Conservation (phyloP, 2,329 filamentous ascomycete species). For the Arthrobotrys entomopaga region DNA sequence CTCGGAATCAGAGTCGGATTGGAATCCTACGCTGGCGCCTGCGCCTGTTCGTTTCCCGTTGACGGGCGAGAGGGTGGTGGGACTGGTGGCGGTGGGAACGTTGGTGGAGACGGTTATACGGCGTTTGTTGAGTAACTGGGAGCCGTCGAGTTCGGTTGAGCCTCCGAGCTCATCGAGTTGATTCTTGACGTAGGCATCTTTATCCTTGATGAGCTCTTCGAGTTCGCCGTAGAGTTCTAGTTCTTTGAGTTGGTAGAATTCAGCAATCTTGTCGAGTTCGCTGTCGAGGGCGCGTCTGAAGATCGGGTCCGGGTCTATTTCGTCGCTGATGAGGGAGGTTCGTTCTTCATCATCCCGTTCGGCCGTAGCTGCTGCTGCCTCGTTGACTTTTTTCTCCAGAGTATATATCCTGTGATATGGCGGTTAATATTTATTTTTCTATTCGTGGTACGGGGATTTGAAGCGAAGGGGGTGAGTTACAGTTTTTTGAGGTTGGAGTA, state of each 20-base stretch:
- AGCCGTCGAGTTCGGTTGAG: constrained; percentile 49
- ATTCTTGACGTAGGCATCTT: constrained; percentile 74
- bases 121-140: constrained; percentile 28
- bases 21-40: constrained; percentile 9
- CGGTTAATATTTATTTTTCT: too few species aligned
- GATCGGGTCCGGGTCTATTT: constrained; percentile 78
- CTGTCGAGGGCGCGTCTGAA: constrained; percentile 84
- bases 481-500: constrained; percentile 99
- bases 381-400: constrained; percentile 79
- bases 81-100: constrained; percentile 17
- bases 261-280: constrained; percentile 92
- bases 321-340: constrained; percentile 78
- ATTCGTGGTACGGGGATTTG: background rate
- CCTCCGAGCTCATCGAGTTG: constrained; percentile 61
- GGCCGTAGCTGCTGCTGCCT: constrained; percentile 59
- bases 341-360: constrained; percentile 77
- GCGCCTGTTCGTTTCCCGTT: constrained; percentile 7
- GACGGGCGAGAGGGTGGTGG: constrained; percentile 32
- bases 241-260: constrained; percentile 91
- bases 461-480: constrained; percentile 66
- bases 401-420: constrained; percentile 78
- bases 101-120: constrained; percentile 7
- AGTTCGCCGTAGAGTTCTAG: constrained; percentile 85
- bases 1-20: constrained; percentile 51
- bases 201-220: constrained; percentile 78